phyloP scores from a whole-genome alignment of 2,329 filamentous ascomycete species.

The Mariannaea elegans region DNA sequence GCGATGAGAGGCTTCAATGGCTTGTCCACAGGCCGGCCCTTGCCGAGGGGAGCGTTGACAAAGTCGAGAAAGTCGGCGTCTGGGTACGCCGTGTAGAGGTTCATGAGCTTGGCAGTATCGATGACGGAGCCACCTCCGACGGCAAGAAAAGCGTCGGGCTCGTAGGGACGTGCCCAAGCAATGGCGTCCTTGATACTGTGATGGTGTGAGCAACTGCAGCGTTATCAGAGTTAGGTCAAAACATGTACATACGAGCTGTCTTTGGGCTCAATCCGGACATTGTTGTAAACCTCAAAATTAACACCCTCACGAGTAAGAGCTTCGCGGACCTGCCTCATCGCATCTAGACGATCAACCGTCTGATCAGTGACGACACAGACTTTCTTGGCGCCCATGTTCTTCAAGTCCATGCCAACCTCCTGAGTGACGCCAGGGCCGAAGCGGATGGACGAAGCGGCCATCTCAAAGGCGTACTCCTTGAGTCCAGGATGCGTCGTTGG shows the following conservation, averaged over 20 bases:
- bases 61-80: constrained; percentile 97
- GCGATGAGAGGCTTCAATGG: constrained; percentile 80
- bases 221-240: neutral
- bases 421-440: constrained; percentile 94
- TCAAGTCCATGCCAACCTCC: constrained; percentile 98
- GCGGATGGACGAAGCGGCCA: constrained; percentile 94
- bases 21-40: constrained; percentile 78
- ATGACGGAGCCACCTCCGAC: constrained; percentile 93
- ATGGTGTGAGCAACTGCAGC: constrained; percentile 8
- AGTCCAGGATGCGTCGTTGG: constrained; percentile 69
- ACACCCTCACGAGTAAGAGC: constrained; percentile 82
- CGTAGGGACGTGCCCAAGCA: constrained; percentile 80
- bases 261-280: constrained; percentile 89
- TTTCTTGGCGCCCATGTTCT: constrained; percentile 85
- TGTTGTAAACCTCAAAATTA: constrained; percentile 81
- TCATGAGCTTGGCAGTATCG: constrained; percentile 98
- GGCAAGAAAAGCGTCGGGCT: constrained; percentile 89
- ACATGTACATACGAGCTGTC: constrained; percentile 83
- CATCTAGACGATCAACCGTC: constrained; percentile 82
- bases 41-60: constrained; percentile 93
- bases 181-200: constrained; percentile 87
- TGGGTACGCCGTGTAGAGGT: constrained; percentile 89
- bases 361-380: constrained; percentile 93
- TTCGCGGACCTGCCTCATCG: constrained; percentile 89
- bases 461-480: constrained; percentile 98